Percentiles rank a stretch among this genome's conserved stretches.
Evolutionary conservation across 371 early-diverging fungal genomes (phyloP).

Genomic region (Lichtheimia ornata): DNA sequence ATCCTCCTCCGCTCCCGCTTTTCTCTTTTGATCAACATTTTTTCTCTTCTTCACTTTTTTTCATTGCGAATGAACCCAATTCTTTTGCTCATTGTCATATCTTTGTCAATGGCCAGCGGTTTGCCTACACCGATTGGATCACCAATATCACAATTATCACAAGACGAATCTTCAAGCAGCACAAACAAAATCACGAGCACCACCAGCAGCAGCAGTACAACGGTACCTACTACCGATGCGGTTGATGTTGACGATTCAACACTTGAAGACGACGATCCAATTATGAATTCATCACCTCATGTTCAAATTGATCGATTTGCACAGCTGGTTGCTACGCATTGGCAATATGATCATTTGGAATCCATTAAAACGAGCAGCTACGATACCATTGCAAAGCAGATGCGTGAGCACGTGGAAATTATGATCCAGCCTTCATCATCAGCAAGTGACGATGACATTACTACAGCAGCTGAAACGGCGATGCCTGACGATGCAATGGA

Average conservation of each 20-base stretch:
- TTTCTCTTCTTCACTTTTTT: slow-evolving; percentile 1
- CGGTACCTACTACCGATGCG: neutral
- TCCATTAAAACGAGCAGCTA: slow-evolving; percentile 32
- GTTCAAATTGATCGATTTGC: slow-evolving; percentile 36
- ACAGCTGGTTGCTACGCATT: slow-evolving; percentile 42
- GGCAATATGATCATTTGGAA: slow-evolving; percentile 48
- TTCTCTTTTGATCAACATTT: slow-evolving; percentile 10
- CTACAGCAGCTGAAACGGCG: neutral
- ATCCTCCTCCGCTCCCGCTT: slow-evolving; percentile 1
- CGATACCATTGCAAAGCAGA: slow-evolving; percentile 28
- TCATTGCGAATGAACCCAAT: no score
- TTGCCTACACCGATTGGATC: no score
- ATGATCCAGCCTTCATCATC: slow-evolving; percentile 13
- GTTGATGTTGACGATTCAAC: neutral
- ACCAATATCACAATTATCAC: neutral
- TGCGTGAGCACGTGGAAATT: slow-evolving; percentile 36
- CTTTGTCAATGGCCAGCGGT: no score
- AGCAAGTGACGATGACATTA: neutral
- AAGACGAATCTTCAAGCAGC: neutral
- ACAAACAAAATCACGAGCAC: neutral
- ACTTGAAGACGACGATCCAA: neutral
- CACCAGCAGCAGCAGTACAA: neutral
- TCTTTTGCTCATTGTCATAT: no score
- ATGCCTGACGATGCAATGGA: slow-evolving; percentile 28
- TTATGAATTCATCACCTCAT: neutral